Evolutionary conservation across 768 basidiomycete species (phyloP).

Genomic region (Phaffia australis): DNA sequence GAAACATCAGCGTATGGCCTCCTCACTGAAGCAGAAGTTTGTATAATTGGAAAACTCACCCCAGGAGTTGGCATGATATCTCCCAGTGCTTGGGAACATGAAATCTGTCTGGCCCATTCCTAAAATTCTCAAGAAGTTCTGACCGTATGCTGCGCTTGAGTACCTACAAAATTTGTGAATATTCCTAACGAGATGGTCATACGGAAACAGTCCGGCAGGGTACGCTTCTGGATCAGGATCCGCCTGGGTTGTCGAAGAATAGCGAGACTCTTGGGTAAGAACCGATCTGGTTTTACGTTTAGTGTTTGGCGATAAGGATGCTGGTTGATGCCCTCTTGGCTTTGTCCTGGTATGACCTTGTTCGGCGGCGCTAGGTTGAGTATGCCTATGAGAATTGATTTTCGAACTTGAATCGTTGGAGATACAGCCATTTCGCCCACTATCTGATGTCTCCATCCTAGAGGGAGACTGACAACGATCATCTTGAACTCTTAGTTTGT

Average conservation of each 20-base stretch:
- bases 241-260: constrained; percentile 18
- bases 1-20: not conserved
- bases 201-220: constrained; percentile 20
- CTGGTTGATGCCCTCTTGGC: too few relatives aligned
- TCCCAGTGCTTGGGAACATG: constrained; percentile 36
- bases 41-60: constrained; percentile 2
- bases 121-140: constrained; percentile 37
- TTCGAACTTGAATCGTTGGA: too few relatives aligned
- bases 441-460: too few relatives aligned
- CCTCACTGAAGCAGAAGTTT: not conserved
- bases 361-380: too few relatives aligned
- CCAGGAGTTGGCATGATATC: constrained; percentile 36
- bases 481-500: too few relatives aligned
- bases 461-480: too few relatives aligned
- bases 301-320: too few relatives aligned
- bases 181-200: constrained; percentile 23
- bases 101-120: constrained; percentile 33
- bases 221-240: constrained; percentile 8
- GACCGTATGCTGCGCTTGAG: constrained; percentile 26
- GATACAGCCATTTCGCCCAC: too few relatives aligned
- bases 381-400: too few relatives aligned
- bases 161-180: constrained; percentile 25
- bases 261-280: constrained; percentile 14
- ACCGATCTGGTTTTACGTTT: not conserved
- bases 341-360: too few relatives aligned